Base-by-base conservation (phyloP, 371 early-diverging fungal species). In the Mortierella sp. region DNA sequence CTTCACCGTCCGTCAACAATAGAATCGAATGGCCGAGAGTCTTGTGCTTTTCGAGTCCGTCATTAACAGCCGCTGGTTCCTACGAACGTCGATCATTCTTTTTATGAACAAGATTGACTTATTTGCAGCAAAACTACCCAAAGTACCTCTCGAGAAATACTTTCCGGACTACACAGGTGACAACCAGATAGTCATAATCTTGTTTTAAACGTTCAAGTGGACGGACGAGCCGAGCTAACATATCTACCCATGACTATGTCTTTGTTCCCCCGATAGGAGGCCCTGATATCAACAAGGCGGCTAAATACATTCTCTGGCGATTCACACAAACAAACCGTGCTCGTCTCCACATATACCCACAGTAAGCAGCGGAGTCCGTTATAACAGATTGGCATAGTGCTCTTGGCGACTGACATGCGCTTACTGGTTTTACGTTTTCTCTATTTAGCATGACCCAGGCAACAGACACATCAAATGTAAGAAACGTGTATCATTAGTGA, bases 1-100 rank as follows among this genome's bases (percentile, higher is more conserved):
- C n/a, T n/a, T n/a, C n/a, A n/a, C n/a, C n/a, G n/a, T n/a, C n/a
- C n/a, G n/a, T n/a, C n/a, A n/a, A n/a, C n/a, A n/a, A n/a, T 78
- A 91, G 90, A 93, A 92, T 58, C 86, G 93, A 15, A 92, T 94
- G 92, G 69, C 83, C 9, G 94, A 93, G 60, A 86, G 89, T 55
- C 76, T 95, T 21, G 86, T 86, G 4, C 76, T 96, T 1, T 95
- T 96, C 73, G 94, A 92, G 49, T 89, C 90, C 0, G 87, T 93
- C 6, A 82, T 89, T 50, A 92, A 91, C 66, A 89, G 89, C 64
- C 83, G 86, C 23, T 88, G 81, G 81, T 91, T 92, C 57, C 41
- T 80, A 6, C 65, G 83, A 14, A 90, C 92, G 15, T 86, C 89
- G 15, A 89, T 90, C 46, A 87, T 92, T 51, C 76, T 92, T 4